These are phyloP conservation scores for Xylona heveae DNA, from an alignment of 495 filamentous ascomycete species.

Conservation along the genomic window DNA sequence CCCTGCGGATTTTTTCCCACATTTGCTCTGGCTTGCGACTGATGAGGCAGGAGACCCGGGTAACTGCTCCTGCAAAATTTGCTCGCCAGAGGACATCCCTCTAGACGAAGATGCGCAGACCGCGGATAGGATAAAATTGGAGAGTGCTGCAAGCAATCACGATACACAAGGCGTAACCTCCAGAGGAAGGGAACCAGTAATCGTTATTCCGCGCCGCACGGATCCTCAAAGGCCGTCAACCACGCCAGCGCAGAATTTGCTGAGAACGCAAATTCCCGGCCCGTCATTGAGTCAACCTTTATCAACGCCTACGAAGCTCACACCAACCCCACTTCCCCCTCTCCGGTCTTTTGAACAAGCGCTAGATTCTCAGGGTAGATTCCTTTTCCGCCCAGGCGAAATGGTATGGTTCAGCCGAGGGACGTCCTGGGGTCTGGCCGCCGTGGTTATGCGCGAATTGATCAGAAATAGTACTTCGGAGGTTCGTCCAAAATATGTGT, in stretches of 20 bases:
- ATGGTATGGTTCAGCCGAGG: conserved; percentile 35
- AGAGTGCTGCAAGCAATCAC: conserved; percentile 12
- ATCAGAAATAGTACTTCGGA: conserved; percentile 7
- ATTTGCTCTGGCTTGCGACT: conserved; percentile 34
- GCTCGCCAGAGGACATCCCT: conserved; percentile 23
- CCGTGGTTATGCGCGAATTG: conserved; percentile 19
- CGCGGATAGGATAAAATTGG: no score
- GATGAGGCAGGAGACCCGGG: conserved; percentile 27
- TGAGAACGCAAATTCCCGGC: no score
- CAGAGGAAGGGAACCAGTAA: conserved; percentile 9
- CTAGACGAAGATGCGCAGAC: no score
- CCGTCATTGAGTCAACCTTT: no score
- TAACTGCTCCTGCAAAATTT: conserved; percentile 36
- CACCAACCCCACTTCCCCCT: conserved; percentile 8
- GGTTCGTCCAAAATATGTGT: conserved; percentile 16
- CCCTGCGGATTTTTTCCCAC: conserved; percentile 36
- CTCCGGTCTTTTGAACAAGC: conserved; percentile 20
- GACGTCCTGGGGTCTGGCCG: conserved; percentile 32
- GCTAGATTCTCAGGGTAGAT: conserved; percentile 21
- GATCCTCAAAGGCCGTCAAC: conserved; percentile 7
- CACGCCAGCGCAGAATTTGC: conserved; percentile 2
- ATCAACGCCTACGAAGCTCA: conserved; percentile 1
- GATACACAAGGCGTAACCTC: conserved; percentile 8
- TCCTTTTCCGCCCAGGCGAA: conserved; percentile 34
- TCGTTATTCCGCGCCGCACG: conserved; percentile 9